phyloP scores from a whole-genome alignment of 2,329 filamentous ascomycete genomes.

The Verticillium longisporum region DNA sequence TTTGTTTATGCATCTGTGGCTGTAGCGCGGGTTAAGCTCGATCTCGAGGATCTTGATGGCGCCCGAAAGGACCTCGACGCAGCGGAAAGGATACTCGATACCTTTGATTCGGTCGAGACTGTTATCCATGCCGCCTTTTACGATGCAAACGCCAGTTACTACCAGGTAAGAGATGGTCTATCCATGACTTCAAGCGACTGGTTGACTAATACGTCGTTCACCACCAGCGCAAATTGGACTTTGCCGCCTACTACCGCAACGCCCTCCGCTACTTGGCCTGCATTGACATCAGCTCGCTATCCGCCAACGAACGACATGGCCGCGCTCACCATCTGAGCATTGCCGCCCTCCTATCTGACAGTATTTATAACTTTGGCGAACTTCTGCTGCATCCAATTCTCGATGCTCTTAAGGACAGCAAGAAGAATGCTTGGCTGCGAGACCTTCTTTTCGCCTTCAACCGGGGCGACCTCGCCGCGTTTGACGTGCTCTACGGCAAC shows the following conservation, averaged over 20 bases:
- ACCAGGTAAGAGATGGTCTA: constrained; percentile 49
- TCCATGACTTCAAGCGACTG: constrained; percentile 15
- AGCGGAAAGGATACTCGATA: constrained; percentile 81
- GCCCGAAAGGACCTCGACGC: constrained; percentile 81
- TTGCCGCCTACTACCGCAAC: constrained; percentile 94
- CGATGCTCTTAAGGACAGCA: constrained; percentile 65
- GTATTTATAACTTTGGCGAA: constrained; percentile 99
- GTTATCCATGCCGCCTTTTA: constrained; percentile 96
- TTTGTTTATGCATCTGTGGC: constrained; percentile 91
- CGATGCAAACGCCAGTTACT: constrained; percentile 89
- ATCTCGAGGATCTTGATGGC: constrained; percentile 70
- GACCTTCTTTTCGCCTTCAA: constrained; percentile 98
- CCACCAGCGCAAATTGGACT: constrained; percentile 67
- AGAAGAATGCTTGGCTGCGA: constrained; percentile 78
- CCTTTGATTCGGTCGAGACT: constrained; percentile 91
- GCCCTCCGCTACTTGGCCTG: constrained; percentile 96
- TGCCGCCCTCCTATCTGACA: constrained; percentile 85
- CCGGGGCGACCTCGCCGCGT: constrained; percentile 82
- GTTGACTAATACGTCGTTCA: constrained; percentile 25
- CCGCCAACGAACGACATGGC: constrained; percentile 66
- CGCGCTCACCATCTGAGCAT: constrained; percentile 91
- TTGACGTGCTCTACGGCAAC: constrained; percentile 75
- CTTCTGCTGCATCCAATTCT: constrained; percentile 96
- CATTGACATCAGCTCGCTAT: constrained; percentile 73
- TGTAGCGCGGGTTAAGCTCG: constrained; percentile 80